Percentiles rank a stretch among this genome's conserved stretches.
Conservation (phyloP, 2,329 filamentous ascomycete genomes). For the Didymella pinodella region DNA sequence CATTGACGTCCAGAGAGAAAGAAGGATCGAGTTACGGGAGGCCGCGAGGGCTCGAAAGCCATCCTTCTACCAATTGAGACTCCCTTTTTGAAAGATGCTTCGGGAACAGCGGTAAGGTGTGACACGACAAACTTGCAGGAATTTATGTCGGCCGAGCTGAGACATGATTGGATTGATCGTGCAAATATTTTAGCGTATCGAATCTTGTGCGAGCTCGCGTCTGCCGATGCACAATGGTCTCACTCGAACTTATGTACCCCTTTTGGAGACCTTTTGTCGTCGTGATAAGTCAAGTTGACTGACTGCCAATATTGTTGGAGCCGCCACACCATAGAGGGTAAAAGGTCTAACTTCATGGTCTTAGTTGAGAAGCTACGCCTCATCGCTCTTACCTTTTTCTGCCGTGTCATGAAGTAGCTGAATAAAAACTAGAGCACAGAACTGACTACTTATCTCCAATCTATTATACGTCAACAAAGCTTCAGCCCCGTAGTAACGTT, state of each 20-base stretch:
- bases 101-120: slow-evolving; percentile 1
- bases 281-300: neutral
- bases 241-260: neutral
- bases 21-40: neutral
- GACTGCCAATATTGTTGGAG: no score
- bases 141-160: neutral
- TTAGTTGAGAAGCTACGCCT: neutral
- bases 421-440: neutral
- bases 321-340: neutral
- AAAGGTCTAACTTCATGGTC: neutral
- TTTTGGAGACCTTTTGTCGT: neutral
- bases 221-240: neutral
- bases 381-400: neutral
- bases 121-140: neutral
- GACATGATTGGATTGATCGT: neutral
- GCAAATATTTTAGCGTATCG: neutral
- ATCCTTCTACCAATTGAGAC: neutral
- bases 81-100: neutral
- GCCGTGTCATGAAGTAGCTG: neutral
- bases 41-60: neutral
- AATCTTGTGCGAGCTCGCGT: neutral
- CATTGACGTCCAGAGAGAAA: neutral
- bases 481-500: neutral
- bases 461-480: neutral
- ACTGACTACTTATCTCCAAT: neutral